A percentile compares a stretch with the other conserved stretches of the same genome.
These are phyloP conservation scores for Rutstroemia sydowiana DNA, from an alignment of 2,329 filamentous ascomycete genomes.

Conservation along the genomic window DNA sequence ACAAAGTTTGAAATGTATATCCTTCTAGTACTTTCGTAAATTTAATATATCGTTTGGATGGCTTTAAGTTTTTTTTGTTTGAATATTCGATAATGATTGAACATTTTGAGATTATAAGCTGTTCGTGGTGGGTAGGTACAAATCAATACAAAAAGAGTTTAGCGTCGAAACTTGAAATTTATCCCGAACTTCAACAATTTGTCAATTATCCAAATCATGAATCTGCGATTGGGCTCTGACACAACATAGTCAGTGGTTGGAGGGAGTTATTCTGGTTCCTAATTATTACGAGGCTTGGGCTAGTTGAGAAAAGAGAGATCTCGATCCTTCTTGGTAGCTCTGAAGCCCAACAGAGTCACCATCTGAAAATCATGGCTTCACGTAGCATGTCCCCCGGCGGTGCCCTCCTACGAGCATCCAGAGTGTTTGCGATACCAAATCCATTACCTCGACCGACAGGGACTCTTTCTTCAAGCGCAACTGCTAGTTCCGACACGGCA, in stretches of 20 bases:
- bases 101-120: no score
- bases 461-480: constrained; percentile 40
- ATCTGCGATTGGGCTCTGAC: constrained; percentile 1
- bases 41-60: no score
- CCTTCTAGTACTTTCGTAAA: no score
- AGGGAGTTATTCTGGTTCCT: background rate
- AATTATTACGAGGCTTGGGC: background rate
- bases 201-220: background rate
- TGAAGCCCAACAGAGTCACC: constrained; percentile 2
- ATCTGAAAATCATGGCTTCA: constrained; percentile 24
- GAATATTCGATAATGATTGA: no score
- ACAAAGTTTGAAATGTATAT: no score
- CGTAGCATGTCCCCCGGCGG: constrained; percentile 51
- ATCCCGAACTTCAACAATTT: constrained; percentile 7
- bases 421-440: constrained; percentile 80
- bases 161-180: constrained; percentile 7
- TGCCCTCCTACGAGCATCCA: constrained; percentile 73
- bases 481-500: constrained; percentile 55
- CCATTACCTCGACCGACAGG: constrained; percentile 57
- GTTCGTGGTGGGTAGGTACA: background rate
- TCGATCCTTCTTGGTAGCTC: background rate
- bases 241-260: background rate
- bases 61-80: no score
- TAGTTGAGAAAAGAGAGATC: background rate
- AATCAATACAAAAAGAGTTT: background rate